These are phyloP conservation scores for Cinnamomum chago DNA, from an alignment of 164 flowering plant genomes.

Conservation along the genomic window DNA sequence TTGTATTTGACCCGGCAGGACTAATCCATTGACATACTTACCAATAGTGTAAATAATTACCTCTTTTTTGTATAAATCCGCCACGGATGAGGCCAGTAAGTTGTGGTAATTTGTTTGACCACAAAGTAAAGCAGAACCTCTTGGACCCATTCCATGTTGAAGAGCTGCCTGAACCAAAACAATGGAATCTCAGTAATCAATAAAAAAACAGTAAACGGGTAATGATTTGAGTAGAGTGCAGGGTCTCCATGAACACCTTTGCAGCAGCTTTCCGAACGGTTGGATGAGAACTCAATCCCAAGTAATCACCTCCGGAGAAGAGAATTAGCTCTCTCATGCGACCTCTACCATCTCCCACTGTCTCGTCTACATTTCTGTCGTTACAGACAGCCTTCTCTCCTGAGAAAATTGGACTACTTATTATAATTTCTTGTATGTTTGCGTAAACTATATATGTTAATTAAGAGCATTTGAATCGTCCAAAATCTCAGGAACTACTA, in stretches of 20 bases:
- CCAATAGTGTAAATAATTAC: constrained; percentile 21
- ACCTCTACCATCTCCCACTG: constrained; percentile 7
- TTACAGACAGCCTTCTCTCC: constrained; percentile 41
- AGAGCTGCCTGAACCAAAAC: constrained; percentile 49
- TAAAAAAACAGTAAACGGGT: background rate
- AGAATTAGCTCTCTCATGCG: constrained; percentile 50
- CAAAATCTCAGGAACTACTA: no score
- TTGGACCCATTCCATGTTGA: constrained; percentile 91
- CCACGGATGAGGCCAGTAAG: constrained; percentile 64
- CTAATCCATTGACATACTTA: no score
- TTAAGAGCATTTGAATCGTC: no score
- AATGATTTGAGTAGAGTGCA: background rate
- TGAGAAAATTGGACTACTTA: constrained; percentile 8
- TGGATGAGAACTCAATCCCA: constrained; percentile 91
- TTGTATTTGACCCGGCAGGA: no score
- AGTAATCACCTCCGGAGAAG: constrained; percentile 90
- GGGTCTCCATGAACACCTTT: constrained; percentile 34
- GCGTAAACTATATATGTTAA: no score
- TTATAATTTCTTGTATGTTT: constrained; percentile 3
- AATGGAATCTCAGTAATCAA: background rate
- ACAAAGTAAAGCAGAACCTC: constrained; percentile 86
- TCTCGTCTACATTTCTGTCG: constrained; percentile 14
- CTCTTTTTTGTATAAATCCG: constrained; percentile 86
- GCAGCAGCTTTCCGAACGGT: constrained; percentile 61
- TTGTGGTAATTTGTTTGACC: constrained; percentile 82